Conservation (phyloP, 768 basidiomycete genomes). For the Termitomyces titanicus region DNA sequence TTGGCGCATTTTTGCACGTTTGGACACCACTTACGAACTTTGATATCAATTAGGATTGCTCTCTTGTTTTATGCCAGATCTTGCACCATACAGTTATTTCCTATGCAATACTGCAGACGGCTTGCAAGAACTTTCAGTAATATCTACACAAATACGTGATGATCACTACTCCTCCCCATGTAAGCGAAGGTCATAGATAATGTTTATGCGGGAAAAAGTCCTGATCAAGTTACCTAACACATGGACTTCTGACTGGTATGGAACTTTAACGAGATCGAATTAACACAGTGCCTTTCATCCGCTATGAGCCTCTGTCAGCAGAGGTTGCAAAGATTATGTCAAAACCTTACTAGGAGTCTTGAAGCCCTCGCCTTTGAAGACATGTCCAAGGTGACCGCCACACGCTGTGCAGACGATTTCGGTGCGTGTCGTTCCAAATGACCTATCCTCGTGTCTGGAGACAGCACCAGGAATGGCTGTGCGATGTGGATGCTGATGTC, state of each 20-base stretch:
- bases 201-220: background rate
- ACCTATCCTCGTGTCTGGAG: conserved; percentile 65
- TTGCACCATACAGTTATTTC: conserved; percentile 1
- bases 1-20: conserved; percentile 1
- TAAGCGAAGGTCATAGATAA: too few relatives aligned
- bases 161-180: conserved; percentile 2
- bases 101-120: conserved; percentile 8
- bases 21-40: background rate
- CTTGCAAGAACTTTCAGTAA: conserved; percentile 10
- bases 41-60: background rate
- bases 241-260: conserved; percentile 9
- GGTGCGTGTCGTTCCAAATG: conserved; percentile 64
- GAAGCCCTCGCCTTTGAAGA: conserved; percentile 92
- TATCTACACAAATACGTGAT: background rate
- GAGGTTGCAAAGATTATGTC: background rate
- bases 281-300: conserved; percentile 87
- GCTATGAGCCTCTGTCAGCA: conserved; percentile 33
- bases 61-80: conserved; percentile 13
- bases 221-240: background rate
- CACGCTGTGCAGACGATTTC: conserved; percentile 92
- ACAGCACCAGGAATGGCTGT: conserved; percentile 90
- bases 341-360: conserved; percentile 63
- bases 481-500: conserved; percentile 2
- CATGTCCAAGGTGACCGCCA: conserved; percentile 91
- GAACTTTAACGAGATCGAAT: conserved; percentile 84